Evolutionary conservation across 768 basidiomycete species (phyloP).

Genomic region (Boletus reticulatus): DNA sequence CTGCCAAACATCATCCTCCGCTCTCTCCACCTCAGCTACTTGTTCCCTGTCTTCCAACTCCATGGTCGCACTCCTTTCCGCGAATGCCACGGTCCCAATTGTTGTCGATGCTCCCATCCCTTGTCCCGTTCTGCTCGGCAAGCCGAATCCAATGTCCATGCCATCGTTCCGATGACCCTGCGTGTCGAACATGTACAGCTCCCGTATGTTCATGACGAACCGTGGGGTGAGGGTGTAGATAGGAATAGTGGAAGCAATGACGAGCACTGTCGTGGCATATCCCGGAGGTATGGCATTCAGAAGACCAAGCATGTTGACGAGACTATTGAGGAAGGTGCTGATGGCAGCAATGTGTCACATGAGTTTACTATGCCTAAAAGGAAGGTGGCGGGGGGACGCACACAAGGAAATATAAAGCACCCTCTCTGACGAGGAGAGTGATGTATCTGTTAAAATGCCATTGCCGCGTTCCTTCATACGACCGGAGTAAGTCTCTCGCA

Average conservation of each 20-base stretch:
- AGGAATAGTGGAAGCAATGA: neutral
- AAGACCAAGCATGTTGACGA: neutral
- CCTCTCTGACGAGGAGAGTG: neutral
- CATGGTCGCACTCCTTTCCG: neutral
- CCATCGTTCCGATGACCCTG: neutral
- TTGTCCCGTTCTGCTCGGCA: neutral
- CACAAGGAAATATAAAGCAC: neutral
- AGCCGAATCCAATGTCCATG: neutral
- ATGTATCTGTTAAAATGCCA: neutral
- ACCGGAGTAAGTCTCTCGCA: neutral
- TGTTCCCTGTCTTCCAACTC: neutral
- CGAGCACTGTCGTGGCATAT: neutral
- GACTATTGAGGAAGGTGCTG: neutral
- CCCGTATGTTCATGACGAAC: neutral
- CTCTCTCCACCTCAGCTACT: neutral
- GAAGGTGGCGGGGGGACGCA: neutral
- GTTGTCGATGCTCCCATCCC: neutral
- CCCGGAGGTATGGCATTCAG: neutral
- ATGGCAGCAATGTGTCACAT: neutral
- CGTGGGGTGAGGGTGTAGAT: neutral
- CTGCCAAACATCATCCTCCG: too few relatives aligned
- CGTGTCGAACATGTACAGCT: neutral
- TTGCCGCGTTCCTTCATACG: neutral
- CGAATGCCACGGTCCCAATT: neutral
- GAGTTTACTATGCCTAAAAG: too few relatives aligned